Evolutionary conservation across 208 protist species (phyloP).

Genomic region (Crithidia thermophila): DNA sequence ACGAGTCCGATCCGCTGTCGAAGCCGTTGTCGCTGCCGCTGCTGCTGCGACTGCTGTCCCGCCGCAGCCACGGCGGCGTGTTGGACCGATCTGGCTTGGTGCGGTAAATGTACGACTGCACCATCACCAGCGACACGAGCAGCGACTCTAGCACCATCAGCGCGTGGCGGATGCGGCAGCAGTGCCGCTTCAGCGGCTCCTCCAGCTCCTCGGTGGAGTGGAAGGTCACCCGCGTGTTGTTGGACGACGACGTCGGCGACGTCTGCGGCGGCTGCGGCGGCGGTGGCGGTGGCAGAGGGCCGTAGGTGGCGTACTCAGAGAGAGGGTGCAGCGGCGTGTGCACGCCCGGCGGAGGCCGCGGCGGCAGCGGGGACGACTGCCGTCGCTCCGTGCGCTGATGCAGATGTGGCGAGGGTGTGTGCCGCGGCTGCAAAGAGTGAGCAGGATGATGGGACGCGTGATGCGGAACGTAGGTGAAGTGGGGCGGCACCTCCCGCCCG

Average conservation of each 20-base stretch:
- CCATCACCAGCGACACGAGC: conserved; percentile 31
- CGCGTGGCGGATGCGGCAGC: conserved; percentile 32
- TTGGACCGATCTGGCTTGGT: background rate
- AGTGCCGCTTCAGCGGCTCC: conserved; percentile 27
- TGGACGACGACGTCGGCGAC: background rate
- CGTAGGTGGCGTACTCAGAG: background rate
- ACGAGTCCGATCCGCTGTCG: background rate
- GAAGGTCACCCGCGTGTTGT: background rate
- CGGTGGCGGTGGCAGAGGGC: background rate
- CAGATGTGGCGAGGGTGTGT: too few relatives aligned
- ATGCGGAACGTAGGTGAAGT: background rate
- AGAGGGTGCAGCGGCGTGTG: background rate
- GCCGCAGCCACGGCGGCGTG: conserved; percentile 18
- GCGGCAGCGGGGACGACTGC: too few relatives aligned
- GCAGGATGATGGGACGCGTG: background rate
- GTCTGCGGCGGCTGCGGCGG: background rate
- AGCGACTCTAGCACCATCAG: conserved; percentile 44
- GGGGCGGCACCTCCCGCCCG: background rate
- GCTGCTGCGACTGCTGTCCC: conserved; percentile 19
- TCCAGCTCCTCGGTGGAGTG: conserved; percentile 23
- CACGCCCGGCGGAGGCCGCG: background rate
- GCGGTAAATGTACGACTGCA: conserved; percentile 24
- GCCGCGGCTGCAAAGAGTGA: too few relatives aligned
- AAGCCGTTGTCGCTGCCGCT: background rate
- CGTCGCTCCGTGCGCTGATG: background rate